Evolutionary conservation across 257 asterid genomes (phyloP).

Genomic region (Forsythia suspensa): DNA sequence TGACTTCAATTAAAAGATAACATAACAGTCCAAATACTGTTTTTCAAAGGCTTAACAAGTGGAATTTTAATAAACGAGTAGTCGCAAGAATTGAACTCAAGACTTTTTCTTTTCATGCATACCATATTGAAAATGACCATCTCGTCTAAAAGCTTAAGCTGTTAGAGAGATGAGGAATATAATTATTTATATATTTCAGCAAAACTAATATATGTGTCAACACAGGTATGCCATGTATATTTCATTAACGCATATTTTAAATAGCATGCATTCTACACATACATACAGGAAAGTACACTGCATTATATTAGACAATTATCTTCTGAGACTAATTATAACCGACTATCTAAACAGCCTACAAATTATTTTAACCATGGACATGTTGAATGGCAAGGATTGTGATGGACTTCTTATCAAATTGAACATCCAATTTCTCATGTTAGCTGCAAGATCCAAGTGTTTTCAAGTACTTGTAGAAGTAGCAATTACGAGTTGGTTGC

Average conservation of each 20-base stretch:
- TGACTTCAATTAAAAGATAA: conserved; percentile 9
- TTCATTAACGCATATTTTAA: background rate
- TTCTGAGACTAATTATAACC: conserved; percentile 4
- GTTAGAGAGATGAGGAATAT: too few relatives aligned
- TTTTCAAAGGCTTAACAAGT: background rate
- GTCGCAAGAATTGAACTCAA: background rate
- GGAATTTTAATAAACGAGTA: background rate
- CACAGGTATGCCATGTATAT: background rate
- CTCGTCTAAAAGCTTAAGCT: too few relatives aligned
- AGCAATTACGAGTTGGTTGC: conserved; percentile 14
- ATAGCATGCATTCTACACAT: conserved; percentile 1
- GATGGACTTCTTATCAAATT: conserved; percentile 9
- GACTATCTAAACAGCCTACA: conserved; percentile 5
- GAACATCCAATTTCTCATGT: background rate
- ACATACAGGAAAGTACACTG: conserved; percentile 13
- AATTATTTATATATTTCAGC: too few relatives aligned
- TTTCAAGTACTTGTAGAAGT: conserved; percentile 2
- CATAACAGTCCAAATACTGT: background rate
- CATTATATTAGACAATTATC: conserved; percentile 1
- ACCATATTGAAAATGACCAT: too few relatives aligned
- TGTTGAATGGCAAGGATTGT: background rate
- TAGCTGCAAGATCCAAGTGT: conserved; percentile 19
- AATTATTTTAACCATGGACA: conserved; percentile 7
- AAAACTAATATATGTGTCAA: too few relatives aligned
- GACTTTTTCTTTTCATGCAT: too few relatives aligned